Evolutionary conservation across 768 basidiomycete genomes (phyloP), one percentile per base, ranked within the genome.

Genomic region (Pisolithus tinctorius): DNA sequence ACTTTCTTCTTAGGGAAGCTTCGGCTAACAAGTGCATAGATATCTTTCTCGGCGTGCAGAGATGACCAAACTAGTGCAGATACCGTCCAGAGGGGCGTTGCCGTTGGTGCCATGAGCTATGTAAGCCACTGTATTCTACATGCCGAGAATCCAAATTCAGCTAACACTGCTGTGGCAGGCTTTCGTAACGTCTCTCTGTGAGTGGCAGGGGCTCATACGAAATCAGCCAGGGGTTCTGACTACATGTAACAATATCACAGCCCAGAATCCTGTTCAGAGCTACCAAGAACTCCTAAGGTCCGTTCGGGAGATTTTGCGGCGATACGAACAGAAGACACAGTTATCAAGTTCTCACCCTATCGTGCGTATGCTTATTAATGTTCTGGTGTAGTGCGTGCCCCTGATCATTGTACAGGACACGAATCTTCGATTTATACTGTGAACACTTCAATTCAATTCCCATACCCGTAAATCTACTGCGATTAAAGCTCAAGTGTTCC

Each of bases 51-150:
- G 16, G 85, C 79, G 20, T 87, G 86, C 59, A 73, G 79, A 48
- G 88, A 89, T 62, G 75, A 74, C 31, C 79, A 87, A 64, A 87
- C 79, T 0, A 88, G 86, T 60, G 82, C 84, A 0, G 87, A 88
- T 60, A 85, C 85, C 1, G 78, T 79, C 47, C 71, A 77, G 26
- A 74, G 72, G 23, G 84, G 83, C 20, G 70, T 78, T 4, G 83
- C 86, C 0, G 82, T 85, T 6, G 88, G 88, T 2, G 88, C 87
- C 3, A 89, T 89, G 83, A 87, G 85, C 64, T 75, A 84, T 67
- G 86, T 87, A 61, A 45, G 84, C 11, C 11, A 11, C 69, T 6
- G n/a, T 16, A 20, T 29, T 50, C 6, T 34, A 14, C 39, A 23
- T 6, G 14, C 13, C 25, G 40, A 8, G 40, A 9, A 31, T 23